phyloP scores from a whole-genome alignment of 768 basidiomycete genomes.

The Podaxis mareebaensis region DNA sequence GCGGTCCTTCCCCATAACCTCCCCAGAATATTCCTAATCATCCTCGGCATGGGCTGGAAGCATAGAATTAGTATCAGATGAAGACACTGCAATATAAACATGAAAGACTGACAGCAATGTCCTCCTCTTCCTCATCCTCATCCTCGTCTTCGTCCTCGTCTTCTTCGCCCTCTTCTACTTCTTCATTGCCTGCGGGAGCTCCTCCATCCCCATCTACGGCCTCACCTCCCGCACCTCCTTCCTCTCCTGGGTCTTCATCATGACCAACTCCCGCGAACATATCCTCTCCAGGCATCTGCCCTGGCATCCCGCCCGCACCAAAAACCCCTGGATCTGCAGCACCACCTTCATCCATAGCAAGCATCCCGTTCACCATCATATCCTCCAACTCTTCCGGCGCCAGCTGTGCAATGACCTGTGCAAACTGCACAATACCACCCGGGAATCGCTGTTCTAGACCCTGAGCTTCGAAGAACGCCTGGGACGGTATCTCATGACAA shows the following conservation, averaged over 20 bases:
- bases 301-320: conserved; percentile 46
- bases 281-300: conserved; percentile 35
- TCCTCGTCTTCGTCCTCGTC: conserved; percentile 41
- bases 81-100: not conserved
- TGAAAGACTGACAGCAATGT: conserved; percentile 45
- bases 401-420: conserved; percentile 53
- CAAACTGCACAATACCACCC: conserved; percentile 66
- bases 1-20: conserved; percentile 53
- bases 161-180: conserved; percentile 20
- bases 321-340: conserved; percentile 14
- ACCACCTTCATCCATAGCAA: conserved; percentile 38
- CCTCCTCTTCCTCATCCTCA: conserved; percentile 39
- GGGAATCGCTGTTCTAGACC: conserved; percentile 57
- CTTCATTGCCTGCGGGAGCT: conserved; percentile 24
- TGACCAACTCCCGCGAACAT: conserved; percentile 22
- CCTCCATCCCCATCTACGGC: conserved; percentile 17
- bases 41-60: conserved; percentile 57
- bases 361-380: conserved; percentile 44
- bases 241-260: conserved; percentile 9
- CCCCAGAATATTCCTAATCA: conserved; percentile 58
- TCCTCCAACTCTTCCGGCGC: conserved; percentile 62
- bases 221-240: conserved; percentile 28
- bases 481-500: not conserved
- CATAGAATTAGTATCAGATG: not conserved
- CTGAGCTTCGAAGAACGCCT: conserved; percentile 60